phyloP scores from a whole-genome alignment of 148 eudicot genomes.

The Fagopyrum tataricum region DNA sequence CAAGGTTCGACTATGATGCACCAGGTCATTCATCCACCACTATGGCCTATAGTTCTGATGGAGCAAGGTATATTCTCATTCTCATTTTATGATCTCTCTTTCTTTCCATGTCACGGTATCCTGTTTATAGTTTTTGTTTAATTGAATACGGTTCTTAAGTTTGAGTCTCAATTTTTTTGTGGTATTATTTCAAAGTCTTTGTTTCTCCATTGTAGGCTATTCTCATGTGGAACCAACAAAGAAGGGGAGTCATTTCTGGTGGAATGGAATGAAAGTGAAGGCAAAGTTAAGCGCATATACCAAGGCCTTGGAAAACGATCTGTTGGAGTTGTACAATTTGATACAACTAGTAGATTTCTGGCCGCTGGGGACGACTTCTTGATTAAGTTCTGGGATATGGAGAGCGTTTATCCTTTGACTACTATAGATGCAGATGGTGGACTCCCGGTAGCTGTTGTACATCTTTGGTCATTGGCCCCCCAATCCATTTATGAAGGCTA shows the following conservation, averaged over 20 bases:
- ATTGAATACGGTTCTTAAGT: neutral
- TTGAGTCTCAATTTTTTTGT: slow-evolving; percentile 7
- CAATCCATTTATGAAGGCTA: neutral
- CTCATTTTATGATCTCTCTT: slow-evolving; percentile 1
- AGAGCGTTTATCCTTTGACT: slow-evolving; percentile 53
- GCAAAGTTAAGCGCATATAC: slow-evolving; percentile 75
- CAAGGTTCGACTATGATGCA: slow-evolving; percentile 92
- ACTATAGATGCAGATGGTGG: slow-evolving; percentile 79
- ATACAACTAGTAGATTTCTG: slow-evolving; percentile 71
- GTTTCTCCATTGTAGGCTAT: slow-evolving; percentile 43
- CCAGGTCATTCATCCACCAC: slow-evolving; percentile 86
- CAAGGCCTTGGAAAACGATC: slow-evolving; percentile 77
- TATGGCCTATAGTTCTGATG: slow-evolving; percentile 93
- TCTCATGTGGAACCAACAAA: slow-evolving; percentile 92
- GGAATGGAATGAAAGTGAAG: slow-evolving; percentile 97
- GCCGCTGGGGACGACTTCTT: slow-evolving; percentile 82
- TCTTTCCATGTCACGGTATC: neutral
- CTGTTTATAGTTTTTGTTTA: neutral
- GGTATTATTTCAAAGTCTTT: neutral
- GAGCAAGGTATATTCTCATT: slow-evolving; percentile 49
- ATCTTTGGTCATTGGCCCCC: neutral
- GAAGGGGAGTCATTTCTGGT: slow-evolving; percentile 90
- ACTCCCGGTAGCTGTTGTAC: slow-evolving; percentile 51
- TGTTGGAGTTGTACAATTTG: slow-evolving; percentile 74
- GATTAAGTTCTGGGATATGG: slow-evolving; percentile 94